A percentile compares a stretch with the other conserved stretches of the same genome.
phyloP scores from a whole-genome alignment of 75 land plant genomes.

The Selaginella tamariscina region DNA sequence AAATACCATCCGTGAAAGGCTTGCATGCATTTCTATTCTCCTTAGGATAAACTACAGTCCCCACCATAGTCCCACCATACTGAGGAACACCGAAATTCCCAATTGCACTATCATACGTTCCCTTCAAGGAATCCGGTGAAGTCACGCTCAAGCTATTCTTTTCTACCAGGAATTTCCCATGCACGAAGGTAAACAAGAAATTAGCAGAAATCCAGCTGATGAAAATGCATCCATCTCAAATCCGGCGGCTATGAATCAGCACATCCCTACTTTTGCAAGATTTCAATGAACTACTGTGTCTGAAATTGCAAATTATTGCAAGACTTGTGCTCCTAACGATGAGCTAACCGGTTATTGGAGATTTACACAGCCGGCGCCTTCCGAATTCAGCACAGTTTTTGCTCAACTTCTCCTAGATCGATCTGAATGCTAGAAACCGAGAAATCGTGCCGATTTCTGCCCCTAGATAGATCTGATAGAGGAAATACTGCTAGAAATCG shows the following conservation, averaged over 20 bases:
- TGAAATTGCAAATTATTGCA: neutral
- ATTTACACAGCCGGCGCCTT: no score
- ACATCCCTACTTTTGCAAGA: neutral
- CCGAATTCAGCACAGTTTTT: no score
- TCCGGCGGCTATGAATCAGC: neutral
- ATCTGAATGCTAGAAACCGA: no score
- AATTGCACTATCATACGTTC: constrained; percentile 51
- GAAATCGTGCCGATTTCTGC: no score
- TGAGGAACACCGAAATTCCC: constrained; percentile 64
- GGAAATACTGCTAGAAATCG: no score
- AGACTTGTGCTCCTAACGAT: no score
- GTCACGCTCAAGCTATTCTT: constrained; percentile 49
- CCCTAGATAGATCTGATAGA: no score
- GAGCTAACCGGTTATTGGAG: no score
- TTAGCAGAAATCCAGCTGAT: neutral
- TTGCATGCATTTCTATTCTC: constrained; percentile 19
- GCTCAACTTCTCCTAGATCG: no score
- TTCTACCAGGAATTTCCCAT: constrained; percentile 50
- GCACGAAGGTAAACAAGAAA: neutral
- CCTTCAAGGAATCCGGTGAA: constrained; percentile 34
- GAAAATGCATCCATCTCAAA: neutral
- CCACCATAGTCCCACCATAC: constrained; percentile 64
- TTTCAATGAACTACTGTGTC: neutral
- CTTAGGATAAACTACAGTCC: constrained; percentile 37
- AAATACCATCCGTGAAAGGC: constrained; percentile 19